Conservation (phyloP, 176 grass and related monocot genomes). For the Oropetium thomaeum region DNA sequence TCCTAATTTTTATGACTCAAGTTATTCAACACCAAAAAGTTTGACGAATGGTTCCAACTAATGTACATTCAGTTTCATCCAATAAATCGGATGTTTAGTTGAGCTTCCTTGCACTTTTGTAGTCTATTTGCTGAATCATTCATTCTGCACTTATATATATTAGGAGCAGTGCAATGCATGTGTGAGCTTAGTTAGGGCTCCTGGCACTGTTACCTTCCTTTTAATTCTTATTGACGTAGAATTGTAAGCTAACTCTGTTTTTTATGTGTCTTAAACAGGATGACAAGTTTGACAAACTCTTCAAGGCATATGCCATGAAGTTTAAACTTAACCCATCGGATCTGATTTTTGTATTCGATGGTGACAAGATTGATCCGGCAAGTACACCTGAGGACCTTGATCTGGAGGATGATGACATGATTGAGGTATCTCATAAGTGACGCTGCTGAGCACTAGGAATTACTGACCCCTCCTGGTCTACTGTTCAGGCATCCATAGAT, state of each 20-base stretch:
- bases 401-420: conserved; percentile 76
- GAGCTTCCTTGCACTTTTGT: conserved; percentile 12
- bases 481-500: neutral
- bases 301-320: conserved; percentile 77
- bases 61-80: neutral
- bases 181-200: neutral
- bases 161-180: neutral
- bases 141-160: neutral
- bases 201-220: neutral
- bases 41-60: neutral
- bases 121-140: conserved; percentile 12
- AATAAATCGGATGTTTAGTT: neutral
- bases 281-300: conserved; percentile 79
- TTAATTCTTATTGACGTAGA: neutral
- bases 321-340: conserved; percentile 39
- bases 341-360: conserved; percentile 72
- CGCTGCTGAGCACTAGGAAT: conserved; percentile 12
- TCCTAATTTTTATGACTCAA: neutral
- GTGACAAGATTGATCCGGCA: conserved; percentile 51
- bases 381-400: conserved; percentile 65
- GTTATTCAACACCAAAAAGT: conserved; percentile 1
- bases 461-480: neutral
- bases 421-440: conserved; percentile 67
- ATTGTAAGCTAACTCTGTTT: neutral
- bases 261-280: conserved; percentile 48